Percentiles rank a stretch among this genome's conserved stretches.
Evolutionary conservation across 2,329 filamentous ascomycete species (phyloP).

Genomic region (Ophiostoma sp.): DNA sequence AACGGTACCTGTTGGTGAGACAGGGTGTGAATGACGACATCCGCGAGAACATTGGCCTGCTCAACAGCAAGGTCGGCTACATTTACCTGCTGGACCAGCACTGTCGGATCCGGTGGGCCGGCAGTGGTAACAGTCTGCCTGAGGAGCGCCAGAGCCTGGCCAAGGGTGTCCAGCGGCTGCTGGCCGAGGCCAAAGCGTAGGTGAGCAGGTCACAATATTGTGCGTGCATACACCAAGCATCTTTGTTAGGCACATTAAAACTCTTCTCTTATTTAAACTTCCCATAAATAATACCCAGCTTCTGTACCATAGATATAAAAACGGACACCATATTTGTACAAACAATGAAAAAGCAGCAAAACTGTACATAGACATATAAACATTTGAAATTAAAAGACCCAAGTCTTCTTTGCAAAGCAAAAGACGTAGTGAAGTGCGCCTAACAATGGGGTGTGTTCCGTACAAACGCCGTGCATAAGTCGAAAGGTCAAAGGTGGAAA

Average conservation of each 20-base stretch:
- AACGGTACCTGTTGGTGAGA: slow-evolving; percentile 61
- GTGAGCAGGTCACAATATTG: background rate
- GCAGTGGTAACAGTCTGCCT: slow-evolving; percentile 67
- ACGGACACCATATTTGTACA: background rate
- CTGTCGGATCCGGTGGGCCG: slow-evolving; percentile 92
- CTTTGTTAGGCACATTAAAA: background rate
- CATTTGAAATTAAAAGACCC: background rate
- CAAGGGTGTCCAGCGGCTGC: slow-evolving; percentile 62
- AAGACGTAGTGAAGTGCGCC: background rate
- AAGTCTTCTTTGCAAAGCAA: background rate
- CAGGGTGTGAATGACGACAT: slow-evolving; percentile 61
- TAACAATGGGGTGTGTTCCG: background rate
- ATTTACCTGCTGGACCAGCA: slow-evolving; percentile 85
- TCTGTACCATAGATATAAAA: slow-evolving; percentile 11
- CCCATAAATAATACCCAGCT: slow-evolving; percentile 4
- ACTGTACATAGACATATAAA: background rate
- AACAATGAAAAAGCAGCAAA: background rate
- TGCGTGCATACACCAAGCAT: background rate
- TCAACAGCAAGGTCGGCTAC: slow-evolving; percentile 93
- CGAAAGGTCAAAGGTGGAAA: background rate
- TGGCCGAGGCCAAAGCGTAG: slow-evolving; percentile 39
- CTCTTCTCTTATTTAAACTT: slow-evolving; percentile 6
- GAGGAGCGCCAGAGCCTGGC: slow-evolving; percentile 68
- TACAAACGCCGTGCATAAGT: slow-evolving; percentile 1
- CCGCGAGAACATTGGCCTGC: slow-evolving; percentile 63